Conservation (phyloP, 75 land plant genomes). For the Larix kaempferi region DNA sequence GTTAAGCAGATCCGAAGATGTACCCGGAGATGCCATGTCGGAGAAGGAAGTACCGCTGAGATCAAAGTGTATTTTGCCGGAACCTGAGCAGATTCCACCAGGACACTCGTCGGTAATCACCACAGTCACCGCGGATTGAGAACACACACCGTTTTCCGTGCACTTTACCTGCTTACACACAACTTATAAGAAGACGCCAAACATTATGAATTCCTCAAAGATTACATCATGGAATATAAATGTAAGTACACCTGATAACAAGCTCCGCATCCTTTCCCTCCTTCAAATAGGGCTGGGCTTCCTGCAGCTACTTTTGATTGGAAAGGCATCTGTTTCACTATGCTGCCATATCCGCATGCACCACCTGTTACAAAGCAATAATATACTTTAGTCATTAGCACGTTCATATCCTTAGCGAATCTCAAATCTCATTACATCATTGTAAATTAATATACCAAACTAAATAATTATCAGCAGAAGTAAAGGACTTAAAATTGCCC, state of each 20-base stretch:
- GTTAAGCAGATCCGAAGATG: conserved; percentile 29
- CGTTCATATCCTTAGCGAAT: no score
- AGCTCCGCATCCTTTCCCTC: conserved; percentile 75
- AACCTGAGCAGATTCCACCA: conserved; percentile 11
- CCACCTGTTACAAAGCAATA: conserved; percentile 47
- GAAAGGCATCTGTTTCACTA: conserved; percentile 50
- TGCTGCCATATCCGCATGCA: conserved; percentile 68
- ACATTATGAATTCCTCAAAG: no score
- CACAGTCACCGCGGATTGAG: conserved; percentile 38
- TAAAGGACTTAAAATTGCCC: background rate
- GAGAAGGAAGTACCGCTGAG: conserved; percentile 62
- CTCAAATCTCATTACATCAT: no score
- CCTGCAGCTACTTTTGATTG: conserved; percentile 54
- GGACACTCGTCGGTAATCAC: conserved; percentile 58
- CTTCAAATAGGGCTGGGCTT: conserved; percentile 48
- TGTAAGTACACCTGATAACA: conserved; percentile 65
- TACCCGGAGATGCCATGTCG: conserved; percentile 43
- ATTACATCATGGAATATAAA: background rate
- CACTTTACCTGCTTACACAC: conserved; percentile 33
- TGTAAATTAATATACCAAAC: no score
- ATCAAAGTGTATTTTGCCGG: conserved; percentile 42
- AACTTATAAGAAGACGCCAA: no score
- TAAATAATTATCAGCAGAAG: background rate
- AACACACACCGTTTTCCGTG: conserved; percentile 21
- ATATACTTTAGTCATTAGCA: background rate